These are phyloP conservation scores for Cajanus cajan DNA, from an alignment of 306 rosid species.

Conservation along the genomic window DNA sequence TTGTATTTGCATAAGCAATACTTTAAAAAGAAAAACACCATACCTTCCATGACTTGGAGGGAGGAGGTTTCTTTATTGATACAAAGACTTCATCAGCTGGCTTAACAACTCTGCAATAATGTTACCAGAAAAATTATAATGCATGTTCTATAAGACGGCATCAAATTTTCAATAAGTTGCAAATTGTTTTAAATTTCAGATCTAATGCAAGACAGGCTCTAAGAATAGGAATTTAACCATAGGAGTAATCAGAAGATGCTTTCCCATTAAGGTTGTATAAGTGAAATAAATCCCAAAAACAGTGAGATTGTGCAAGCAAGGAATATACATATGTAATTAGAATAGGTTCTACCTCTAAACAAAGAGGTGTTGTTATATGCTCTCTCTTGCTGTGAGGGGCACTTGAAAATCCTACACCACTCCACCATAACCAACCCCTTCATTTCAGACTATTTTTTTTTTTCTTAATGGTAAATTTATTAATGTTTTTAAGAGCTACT, in stretches of 20 bases:
- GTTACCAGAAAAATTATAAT: slow-evolving; percentile 27
- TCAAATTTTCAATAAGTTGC: slow-evolving; percentile 17
- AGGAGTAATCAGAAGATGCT: slow-evolving; percentile 12
- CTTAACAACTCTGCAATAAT: slow-evolving; percentile 74
- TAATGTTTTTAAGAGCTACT: too few relatives aligned
- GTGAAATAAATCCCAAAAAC: slow-evolving; percentile 10
- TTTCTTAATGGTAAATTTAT: too few relatives aligned
- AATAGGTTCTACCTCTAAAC: slow-evolving; percentile 17
- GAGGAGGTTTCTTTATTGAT: slow-evolving; percentile 87
- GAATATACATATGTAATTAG: slow-evolving; percentile 4
- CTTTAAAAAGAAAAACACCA: slow-evolving; percentile 9
- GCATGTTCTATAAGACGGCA: slow-evolving; percentile 8
- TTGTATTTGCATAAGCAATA: slow-evolving; percentile 16
- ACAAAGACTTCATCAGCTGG: slow-evolving; percentile 75
- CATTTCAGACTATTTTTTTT: background rate
- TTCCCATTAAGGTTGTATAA: slow-evolving; percentile 2
- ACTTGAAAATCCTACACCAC: background rate
- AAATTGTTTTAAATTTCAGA: background rate
- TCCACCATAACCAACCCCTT: background rate
- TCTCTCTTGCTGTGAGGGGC: background rate
- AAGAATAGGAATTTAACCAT: slow-evolving; percentile 3
- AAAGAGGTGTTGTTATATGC: background rate
- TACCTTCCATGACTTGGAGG: slow-evolving; percentile 86
- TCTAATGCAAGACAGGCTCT: slow-evolving; percentile 18
- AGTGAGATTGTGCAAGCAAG: background rate